Conservation (phyloP, 2,329 filamentous ascomycete species). For the Talaromyces islandicus region DNA sequence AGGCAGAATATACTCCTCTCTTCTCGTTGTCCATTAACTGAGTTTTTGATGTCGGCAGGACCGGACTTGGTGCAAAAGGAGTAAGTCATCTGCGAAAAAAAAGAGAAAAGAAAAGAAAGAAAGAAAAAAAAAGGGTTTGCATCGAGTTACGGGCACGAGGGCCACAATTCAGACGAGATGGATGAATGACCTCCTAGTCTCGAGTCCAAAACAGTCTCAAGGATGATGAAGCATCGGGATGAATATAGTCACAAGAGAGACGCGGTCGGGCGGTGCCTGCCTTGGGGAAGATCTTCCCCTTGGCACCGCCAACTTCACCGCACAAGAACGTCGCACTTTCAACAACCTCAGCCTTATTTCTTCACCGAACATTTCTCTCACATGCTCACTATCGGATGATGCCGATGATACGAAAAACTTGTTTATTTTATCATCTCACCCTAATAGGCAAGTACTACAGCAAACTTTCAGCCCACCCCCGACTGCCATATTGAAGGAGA, state of each 20-base stretch:
- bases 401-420: not conserved
- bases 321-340: not conserved
- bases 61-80: no score
- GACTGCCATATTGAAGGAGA: not conserved
- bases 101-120: no score
- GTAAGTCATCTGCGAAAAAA: no score
- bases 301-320: not conserved
- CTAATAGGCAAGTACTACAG: no score
- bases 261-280: not conserved
- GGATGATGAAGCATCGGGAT: not conserved
- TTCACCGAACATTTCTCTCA: not conserved
- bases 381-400: not conserved
- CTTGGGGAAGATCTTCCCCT: not conserved
- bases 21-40: no score
- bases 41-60: no score
- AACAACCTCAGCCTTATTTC: not conserved
- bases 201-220: not conserved
- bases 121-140: no score
- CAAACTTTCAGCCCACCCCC: not conserved
- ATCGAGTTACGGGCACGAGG: no score
- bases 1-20: no score
- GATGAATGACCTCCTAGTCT: no score
- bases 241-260: not conserved
- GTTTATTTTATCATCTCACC: no score
- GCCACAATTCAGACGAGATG: no score